These are phyloP conservation scores for Patellaria atrata DNA, from an alignment of 495 filamentous ascomycete species.

Conservation along the genomic window DNA sequence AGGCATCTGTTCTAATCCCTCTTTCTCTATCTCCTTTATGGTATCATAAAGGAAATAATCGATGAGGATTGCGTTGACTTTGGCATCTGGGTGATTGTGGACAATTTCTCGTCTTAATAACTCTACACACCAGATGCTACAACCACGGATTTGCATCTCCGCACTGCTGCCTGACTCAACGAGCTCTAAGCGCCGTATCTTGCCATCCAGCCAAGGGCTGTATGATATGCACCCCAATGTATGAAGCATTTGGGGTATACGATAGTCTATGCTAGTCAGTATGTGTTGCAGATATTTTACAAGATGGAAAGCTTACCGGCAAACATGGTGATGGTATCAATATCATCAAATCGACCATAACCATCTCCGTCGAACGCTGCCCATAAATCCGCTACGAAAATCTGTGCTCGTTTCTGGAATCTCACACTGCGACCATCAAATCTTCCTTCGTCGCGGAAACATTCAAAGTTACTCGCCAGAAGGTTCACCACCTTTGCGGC, in stretches of 20 bases:
- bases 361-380: constrained; percentile 73
- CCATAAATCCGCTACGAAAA: constrained; percentile 89
- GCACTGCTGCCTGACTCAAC: constrained; percentile 60
- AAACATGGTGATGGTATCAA: constrained; percentile 95
- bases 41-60: constrained; percentile 96
- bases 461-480: constrained; percentile 62
- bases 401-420: constrained; percentile 87
- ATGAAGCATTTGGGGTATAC: constrained; percentile 86
- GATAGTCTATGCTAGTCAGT: constrained; percentile 50
- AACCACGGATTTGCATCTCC: constrained; percentile 82
- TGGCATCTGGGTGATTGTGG: constrained; percentile 49
- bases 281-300: neutral
- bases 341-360: constrained; percentile 78
- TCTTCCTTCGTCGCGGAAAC: constrained; percentile 65
- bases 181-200: constrained; percentile 45
- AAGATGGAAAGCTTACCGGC: constrained; percentile 36
- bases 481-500: constrained; percentile 74
- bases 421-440: constrained; percentile 65
- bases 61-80: constrained; percentile 79
- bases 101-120: constrained; percentile 74
- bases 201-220: constrained; percentile 58
- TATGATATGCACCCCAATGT: constrained; percentile 69
- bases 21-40: constrained; percentile 65
- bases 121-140: constrained; percentile 90
- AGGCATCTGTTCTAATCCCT: constrained; percentile 40